Conservation (phyloP, 352 stramenopile genomes). For the Phytophthora litchii region DNA sequence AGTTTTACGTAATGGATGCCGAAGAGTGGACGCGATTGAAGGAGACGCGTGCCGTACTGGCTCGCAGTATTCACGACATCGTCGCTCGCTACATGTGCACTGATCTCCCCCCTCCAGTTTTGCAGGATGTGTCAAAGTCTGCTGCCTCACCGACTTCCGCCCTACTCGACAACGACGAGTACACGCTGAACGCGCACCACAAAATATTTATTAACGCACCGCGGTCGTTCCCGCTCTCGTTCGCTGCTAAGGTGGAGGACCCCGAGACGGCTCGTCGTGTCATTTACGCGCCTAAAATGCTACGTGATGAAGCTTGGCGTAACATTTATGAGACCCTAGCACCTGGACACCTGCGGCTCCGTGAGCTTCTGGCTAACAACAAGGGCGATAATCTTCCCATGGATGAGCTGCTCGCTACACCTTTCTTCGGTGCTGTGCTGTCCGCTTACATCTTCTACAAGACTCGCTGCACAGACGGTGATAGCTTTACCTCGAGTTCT, state of each 20-base stretch:
- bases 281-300: conserved; percentile 76
- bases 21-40: conserved; percentile 58
- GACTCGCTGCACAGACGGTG: conserved; percentile 25
- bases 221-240: conserved; percentile 66
- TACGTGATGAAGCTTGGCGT: conserved; percentile 72
- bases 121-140: conserved; percentile 61
- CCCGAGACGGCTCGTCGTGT: conserved; percentile 44
- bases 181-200: conserved; percentile 75
- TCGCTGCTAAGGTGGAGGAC: conserved; percentile 51
- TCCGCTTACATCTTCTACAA: conserved; percentile 68
- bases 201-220: conserved; percentile 88
- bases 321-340: conserved; percentile 73
- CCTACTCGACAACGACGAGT: conserved; percentile 58
- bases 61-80: conserved; percentile 69
- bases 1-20: conserved; percentile 79
- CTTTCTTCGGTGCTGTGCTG: conserved; percentile 70
- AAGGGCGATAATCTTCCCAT: conserved; percentile 71
- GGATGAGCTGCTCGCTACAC: conserved; percentile 60
- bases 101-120: conserved; percentile 63
- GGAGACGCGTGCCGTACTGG: conserved; percentile 56
- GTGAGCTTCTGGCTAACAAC: conserved; percentile 60
- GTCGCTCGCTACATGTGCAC: conserved; percentile 71
- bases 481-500: conserved; percentile 30
- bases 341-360: conserved; percentile 58
- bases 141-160: conserved; percentile 32